Evolutionary conservation across 169 alveolate genomes (phyloP).

Genomic region (Hammondia hammondi): DNA sequence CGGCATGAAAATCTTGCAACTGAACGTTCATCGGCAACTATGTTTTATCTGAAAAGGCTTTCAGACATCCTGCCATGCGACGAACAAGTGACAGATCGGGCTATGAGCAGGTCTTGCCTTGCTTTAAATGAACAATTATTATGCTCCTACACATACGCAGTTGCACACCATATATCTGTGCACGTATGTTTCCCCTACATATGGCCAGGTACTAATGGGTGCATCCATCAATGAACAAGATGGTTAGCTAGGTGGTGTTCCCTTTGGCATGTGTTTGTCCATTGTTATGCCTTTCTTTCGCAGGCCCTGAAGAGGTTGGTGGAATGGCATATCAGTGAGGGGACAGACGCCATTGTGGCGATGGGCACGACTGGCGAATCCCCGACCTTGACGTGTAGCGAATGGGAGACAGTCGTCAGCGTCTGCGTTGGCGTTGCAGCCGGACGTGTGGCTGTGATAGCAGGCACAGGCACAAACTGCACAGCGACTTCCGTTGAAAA

Average conservation of each 20-base stretch:
- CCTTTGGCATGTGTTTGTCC: no score
- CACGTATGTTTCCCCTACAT: no score
- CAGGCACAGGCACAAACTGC: slow-evolving; percentile 50
- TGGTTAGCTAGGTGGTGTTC: no score
- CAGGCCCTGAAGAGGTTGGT: slow-evolving; percentile 43
- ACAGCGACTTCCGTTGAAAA: background rate
- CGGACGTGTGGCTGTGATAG: slow-evolving; percentile 36
- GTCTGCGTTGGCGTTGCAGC: background rate
- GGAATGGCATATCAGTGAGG: slow-evolving; percentile 46
- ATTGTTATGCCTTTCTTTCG: background rate
- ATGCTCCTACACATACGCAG: no score
- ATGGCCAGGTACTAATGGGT: no score
- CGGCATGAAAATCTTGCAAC: no score
- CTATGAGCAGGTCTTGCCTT: background rate
- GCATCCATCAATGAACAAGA: no score
- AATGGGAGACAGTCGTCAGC: slow-evolving; percentile 26
- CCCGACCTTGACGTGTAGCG: background rate
- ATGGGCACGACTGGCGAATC: slow-evolving; percentile 43
- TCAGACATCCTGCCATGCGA: background rate
- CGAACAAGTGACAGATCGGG: background rate
- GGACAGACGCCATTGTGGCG: slow-evolving; percentile 27
- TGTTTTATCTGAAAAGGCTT: background rate
- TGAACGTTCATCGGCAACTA: no score
- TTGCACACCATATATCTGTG: no score
- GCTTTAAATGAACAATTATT: background rate